Evolutionary conservation across 2,329 filamentous ascomycete species (phyloP), one percentile per base, ranked within the genome.

Genomic region (Talaromyces funiculosus): DNA sequence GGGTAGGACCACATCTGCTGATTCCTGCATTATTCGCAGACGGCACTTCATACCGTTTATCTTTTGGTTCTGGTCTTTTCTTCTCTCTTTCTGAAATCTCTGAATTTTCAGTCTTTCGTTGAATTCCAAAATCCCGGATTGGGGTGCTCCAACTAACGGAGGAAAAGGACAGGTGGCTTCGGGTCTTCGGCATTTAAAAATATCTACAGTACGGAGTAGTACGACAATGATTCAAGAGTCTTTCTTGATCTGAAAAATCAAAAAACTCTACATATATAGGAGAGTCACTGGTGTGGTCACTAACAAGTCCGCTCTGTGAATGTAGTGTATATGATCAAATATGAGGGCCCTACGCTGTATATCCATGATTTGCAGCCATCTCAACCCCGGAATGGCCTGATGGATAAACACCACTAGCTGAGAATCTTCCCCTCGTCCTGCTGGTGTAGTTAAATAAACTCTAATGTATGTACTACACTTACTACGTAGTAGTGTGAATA

Each of bases 371-470:
- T 51, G 47, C 26, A 5, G 29, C 29, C n/a, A 14, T 20, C n/a
- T 33, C 47, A 35, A 51, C 29, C 45, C 47, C 10, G 47, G 47
- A 33, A 35, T 33, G 2, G 26, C 29, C 47, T 33, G 26, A n/a
- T 51, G 47, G 47, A 35, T 35, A 22, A 14, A 3, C 33, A 35
- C 22, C 14, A n/a, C 47, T 51, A 22, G 47, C 47, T 33, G 9
- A n/a, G 16, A 51, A 51, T 33, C 47, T 51, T 51, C 47, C 47
- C 47, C 47, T 51, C 47, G 47, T 51, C 35, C 47, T 51, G 29
- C 29, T 51, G n/a, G n/a, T n/a, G 47, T n/a, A 6, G 8, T 33
- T 10, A 35, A 2, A 5, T 7, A 33, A 51, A 51, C n/a, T 51
- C 29, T 35, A 47, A n/a, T 29, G 24, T 3, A n/a, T 29, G 43